Conservation (phyloP, 768 basidiomycete species). For the Mycena chlorophos region DNA sequence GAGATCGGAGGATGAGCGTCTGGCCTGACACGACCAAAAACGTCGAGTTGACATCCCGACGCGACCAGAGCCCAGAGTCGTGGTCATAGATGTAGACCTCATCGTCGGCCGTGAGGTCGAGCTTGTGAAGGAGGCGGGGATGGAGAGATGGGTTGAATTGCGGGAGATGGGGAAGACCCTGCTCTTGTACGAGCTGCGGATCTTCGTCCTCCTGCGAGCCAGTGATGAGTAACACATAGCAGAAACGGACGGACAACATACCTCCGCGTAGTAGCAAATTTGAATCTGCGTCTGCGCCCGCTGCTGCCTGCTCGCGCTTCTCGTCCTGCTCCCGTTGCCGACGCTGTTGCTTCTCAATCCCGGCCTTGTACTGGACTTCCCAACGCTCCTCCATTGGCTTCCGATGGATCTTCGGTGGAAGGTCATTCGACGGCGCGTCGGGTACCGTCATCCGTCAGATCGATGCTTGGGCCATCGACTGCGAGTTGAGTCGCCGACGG, state of each 20-base stretch:
- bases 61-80: background rate
- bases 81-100: constrained; percentile 7
- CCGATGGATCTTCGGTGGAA: background rate
- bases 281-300: background rate
- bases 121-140: background rate
- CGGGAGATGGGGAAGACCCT: background rate
- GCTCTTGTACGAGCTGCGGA: background rate
- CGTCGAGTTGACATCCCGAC: constrained; percentile 5
- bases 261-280: background rate
- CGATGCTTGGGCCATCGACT: no score
- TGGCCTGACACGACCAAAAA: background rate
- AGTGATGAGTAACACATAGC: background rate
- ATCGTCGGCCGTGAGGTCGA: background rate
- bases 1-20: background rate
- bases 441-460: no score
- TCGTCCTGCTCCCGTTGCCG: no score
- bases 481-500: background rate
- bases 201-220: background rate
- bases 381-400: background rate
- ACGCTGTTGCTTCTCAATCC: background rate
- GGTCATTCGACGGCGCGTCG: background rate
- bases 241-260: background rate
- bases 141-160: background rate
- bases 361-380: background rate
- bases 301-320: background rate